Conservation (phyloP, 192 early-diverging fungal species). For the Thoreauomyces humboldtii region DNA sequence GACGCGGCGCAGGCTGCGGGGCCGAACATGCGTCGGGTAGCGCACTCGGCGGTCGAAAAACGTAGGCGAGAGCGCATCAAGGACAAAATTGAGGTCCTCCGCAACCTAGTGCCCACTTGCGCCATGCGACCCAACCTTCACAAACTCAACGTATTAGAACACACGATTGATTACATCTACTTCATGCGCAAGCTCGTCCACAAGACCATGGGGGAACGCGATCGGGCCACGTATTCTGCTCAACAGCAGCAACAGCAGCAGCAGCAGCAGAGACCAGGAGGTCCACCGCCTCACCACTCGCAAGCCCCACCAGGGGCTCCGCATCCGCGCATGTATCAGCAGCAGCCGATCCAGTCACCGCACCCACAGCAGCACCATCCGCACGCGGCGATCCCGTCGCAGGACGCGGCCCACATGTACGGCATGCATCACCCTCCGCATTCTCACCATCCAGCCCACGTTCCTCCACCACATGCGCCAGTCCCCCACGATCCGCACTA, state of each 20-base stretch:
- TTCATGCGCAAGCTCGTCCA: slow-evolving; percentile 43
- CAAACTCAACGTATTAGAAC: slow-evolving; percentile 64
- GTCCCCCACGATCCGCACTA: slow-evolving; percentile 8
- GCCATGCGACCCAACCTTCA: slow-evolving; percentile 60
- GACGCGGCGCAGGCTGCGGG: not conserved
- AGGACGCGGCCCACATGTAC: too few species aligned
- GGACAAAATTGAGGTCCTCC: slow-evolving; percentile 70
- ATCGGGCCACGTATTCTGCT: not conserved
- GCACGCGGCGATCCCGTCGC: too few species aligned
- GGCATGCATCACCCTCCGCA: too few species aligned
- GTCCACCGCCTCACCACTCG: too few species aligned
- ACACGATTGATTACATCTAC: slow-evolving; percentile 68
- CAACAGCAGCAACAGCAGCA: not conserved
- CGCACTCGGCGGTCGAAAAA: slow-evolving; percentile 78
- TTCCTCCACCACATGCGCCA: not conserved
- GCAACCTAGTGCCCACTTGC: slow-evolving; percentile 65
- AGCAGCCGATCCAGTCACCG: too few species aligned
- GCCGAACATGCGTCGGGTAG: slow-evolving; percentile 58
- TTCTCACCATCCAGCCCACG: not conserved
- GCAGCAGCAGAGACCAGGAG: too few species aligned
- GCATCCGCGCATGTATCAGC: too few species aligned
- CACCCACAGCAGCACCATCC: too few species aligned
- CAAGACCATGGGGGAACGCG: slow-evolving; percentile 18
- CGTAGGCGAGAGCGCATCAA: slow-evolving; percentile 77
- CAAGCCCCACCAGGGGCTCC: too few species aligned